A percentile compares a stretch with the other conserved stretches of the same genome.
Conservation (phyloP, 2,329 filamentous ascomycete genomes). For the Trichoderma atroviride region DNA sequence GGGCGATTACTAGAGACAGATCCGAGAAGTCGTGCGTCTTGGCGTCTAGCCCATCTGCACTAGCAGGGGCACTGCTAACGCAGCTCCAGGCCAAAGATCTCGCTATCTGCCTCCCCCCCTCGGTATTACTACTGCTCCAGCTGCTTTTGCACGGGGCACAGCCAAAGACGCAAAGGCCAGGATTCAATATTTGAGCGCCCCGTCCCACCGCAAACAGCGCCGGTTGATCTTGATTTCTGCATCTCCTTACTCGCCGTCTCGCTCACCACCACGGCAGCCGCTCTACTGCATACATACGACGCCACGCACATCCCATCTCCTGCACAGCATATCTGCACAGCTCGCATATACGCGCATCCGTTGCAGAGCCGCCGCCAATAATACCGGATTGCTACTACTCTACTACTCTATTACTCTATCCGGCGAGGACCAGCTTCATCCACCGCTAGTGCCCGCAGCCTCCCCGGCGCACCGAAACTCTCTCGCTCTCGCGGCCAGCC, state of each 20-base stretch:
- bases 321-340: constrained; percentile 15
- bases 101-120: background rate
- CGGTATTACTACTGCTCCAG: background rate
- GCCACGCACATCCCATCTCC: background rate
- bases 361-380: background rate
- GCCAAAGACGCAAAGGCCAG: background rate
- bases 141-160: constrained; percentile 1
- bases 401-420: background rate
- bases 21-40: constrained; percentile 25
- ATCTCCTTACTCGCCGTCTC: background rate
- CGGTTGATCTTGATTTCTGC: background rate
- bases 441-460: constrained; percentile 21
- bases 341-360: constrained; percentile 14
- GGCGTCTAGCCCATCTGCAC: constrained; percentile 14
- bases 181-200: constrained; percentile 15
- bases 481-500: background rate
- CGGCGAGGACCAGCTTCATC: background rate
- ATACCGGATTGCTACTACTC: background rate
- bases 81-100: constrained; percentile 12
- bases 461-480: constrained; percentile 14
- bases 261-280: background rate
- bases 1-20: constrained; percentile 22
- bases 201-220: constrained; percentile 5
- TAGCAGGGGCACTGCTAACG: constrained; percentile 21
- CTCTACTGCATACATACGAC: background rate